Base-by-base conservation (phyloP, 495 filamentous ascomycete genomes). In the Durotheca rogersii region DNA sequence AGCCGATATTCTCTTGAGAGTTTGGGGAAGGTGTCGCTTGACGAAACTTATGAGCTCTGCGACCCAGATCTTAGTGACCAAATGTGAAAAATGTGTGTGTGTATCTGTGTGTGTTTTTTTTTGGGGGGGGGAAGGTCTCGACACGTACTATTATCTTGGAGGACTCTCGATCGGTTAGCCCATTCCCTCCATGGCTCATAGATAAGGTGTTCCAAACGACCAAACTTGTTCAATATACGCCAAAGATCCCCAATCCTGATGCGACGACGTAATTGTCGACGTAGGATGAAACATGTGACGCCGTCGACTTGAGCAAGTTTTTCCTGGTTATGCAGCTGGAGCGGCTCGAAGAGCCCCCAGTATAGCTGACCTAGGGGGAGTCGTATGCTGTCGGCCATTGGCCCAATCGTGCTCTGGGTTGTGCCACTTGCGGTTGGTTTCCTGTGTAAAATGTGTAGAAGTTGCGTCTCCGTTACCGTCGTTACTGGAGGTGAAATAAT, bases 251-350 rank as follows among this genome's bases (percentile, higher is more conserved):
- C 21, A 60, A 47, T 27, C 21, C 32, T 2, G 3, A 18, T 27
- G 9, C 45, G 47, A 47, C 56, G 56, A 10, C 56, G 51, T 30
- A 60, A 30, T 47, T 60, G 51, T 56, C 52, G 56, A 51, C 56
- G 34, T 12, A 60, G 56, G 38, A 56, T 47, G 15, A 60, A 46
- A 47, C 40, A 36, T 7, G 52, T 56, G 11, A 52, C 56, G 41
- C 45, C 46, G 43, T 32, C 18, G 20, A 56, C 46, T 56, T 18
- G 51, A 34, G 51, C 44, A 20, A 55, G 30, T 27, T n/a, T 21
- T 42, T 50, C 23, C 3, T 34, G 35, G 51, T 42, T 49, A 10
- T 33, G 14, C 35, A 55, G 17, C 44, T 3, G 39, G 32, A 38
- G 52, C 20, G 37, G 30, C 41, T 20, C 31, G 47, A 38, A 57